Conservation (phyloP, 2,329 filamentous ascomycete genomes). For the Fusarium lateritium region DNA sequence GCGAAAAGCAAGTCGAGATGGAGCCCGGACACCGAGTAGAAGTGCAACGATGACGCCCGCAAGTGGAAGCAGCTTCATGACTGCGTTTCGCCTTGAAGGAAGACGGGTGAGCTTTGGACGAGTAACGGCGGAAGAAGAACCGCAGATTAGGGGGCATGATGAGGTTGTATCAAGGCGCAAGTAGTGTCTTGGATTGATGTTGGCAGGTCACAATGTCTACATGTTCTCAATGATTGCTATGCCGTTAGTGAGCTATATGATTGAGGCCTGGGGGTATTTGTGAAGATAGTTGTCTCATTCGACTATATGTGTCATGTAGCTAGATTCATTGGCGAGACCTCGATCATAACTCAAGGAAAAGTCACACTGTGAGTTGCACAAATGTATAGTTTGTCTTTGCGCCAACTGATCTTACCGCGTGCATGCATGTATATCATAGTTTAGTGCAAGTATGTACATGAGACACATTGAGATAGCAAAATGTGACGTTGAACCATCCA, state of each 20-base stretch:
- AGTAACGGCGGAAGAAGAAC: conserved; percentile 15
- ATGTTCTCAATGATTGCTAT: conserved; percentile 19
- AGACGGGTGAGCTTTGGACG: conserved; percentile 24
- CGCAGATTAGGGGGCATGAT: conserved; percentile 17
- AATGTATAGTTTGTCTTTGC: not conserved
- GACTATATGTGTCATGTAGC: conserved; percentile 7
- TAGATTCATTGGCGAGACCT: conserved; percentile 1
- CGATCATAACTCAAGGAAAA: not conserved
- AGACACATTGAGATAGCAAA: conserved; percentile 13
- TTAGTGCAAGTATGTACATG: conserved; percentile 6
- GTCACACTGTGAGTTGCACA: not conserved
- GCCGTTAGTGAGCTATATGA: conserved; percentile 1
- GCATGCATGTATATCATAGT: not conserved
- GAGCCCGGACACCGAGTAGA: conserved; percentile 29
- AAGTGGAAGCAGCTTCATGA: conserved; percentile 31
- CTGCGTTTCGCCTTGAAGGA: conserved; percentile 38
- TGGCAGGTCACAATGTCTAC: conserved; percentile 7
- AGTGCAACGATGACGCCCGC: conserved; percentile 12
- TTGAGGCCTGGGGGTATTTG: conserved; percentile 2
- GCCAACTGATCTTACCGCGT: not conserved
- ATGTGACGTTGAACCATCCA: conserved; percentile 6
- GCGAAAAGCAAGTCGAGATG: conserved; percentile 43
- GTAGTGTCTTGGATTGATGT: conserved; percentile 19
- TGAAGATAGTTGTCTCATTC: conserved; percentile 8
- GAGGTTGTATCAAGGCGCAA: conserved; percentile 31